Conservation (phyloP, 2,329 filamentous ascomycete species). For the Ceratocystis eucalypticola region DNA sequence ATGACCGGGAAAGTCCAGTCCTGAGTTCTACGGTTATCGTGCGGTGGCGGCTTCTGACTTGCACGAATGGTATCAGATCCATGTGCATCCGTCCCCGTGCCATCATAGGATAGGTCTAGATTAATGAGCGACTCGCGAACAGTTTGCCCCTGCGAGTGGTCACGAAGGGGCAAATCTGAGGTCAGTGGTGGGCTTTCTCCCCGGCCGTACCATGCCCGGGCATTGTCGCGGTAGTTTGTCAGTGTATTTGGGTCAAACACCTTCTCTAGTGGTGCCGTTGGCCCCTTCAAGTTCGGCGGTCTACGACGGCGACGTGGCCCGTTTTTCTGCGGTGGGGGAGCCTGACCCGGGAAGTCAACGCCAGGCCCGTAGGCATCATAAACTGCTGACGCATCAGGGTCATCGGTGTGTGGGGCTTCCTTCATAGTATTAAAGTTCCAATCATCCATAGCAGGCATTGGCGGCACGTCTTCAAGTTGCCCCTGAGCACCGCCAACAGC, state of each 20-base stretch:
- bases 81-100: conserved; percentile 7
- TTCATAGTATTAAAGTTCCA: conserved; percentile 43
- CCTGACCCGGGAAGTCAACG: conserved; percentile 12
- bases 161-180: conserved; percentile 34
- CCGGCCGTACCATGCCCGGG: conserved; percentile 31
- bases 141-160: conserved; percentile 28
- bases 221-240: conserved; percentile 35
- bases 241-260: conserved; percentile 37
- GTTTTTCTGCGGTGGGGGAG: conserved; percentile 20
- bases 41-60: conserved; percentile 1
- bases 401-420: conserved; percentile 6
- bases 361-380: conserved; percentile 17
- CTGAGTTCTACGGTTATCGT: conserved; percentile 28
- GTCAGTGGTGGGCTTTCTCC: conserved; percentile 23
- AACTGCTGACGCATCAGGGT: conserved; percentile 11
- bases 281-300: conserved; percentile 31
- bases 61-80: conserved; percentile 14
- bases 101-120: conserved; percentile 31
- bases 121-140: conserved; percentile 35
- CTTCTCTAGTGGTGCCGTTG: conserved; percentile 34
- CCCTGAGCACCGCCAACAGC: conserved; percentile 38
- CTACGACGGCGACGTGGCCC: conserved; percentile 28
- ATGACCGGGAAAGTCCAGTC: conserved; percentile 38
- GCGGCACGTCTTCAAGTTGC: conserved; percentile 24
- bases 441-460: conserved; percentile 34